Conservation (phyloP, 305 asterid species). For the Euphrasia arctica region DNA sequence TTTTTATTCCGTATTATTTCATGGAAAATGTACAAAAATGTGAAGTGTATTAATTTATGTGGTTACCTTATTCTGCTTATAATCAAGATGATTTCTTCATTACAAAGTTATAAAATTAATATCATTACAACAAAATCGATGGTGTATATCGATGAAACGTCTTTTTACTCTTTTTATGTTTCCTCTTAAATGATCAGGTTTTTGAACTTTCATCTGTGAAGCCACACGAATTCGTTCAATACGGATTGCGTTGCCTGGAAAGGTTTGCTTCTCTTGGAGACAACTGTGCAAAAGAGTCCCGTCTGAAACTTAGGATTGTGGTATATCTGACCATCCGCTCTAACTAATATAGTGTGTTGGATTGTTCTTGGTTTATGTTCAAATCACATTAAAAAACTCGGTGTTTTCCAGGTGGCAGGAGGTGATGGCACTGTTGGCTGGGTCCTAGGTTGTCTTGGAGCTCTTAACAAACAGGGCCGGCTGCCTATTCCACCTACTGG, state of each 20-base stretch:
- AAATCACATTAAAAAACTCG: slow-evolving; percentile 13
- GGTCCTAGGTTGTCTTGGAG: slow-evolving; percentile 98
- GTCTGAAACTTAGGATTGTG: slow-evolving; percentile 71
- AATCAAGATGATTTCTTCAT: no score
- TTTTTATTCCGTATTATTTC: no score
- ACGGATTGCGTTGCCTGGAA: slow-evolving; percentile 86
- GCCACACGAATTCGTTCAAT: slow-evolving; percentile 86
- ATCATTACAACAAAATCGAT: slow-evolving; percentile 11
- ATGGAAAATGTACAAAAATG: no score
- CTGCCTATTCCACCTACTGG: slow-evolving; percentile 88
- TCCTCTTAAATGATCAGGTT: slow-evolving; percentile 50
- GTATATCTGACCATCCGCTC: slow-evolving; percentile 20
- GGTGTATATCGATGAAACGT: slow-evolving; percentile 9
- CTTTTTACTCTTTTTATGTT: slow-evolving; percentile 13
- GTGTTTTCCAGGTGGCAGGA: slow-evolving; percentile 78
- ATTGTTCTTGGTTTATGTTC: slow-evolving; percentile 15
- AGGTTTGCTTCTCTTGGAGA: slow-evolving; percentile 77
- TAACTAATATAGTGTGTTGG: not conserved
- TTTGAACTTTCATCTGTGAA: slow-evolving; percentile 77
- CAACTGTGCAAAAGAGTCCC: slow-evolving; percentile 60
- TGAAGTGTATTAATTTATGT: no score
- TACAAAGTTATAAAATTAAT: no score
- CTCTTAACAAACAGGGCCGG: slow-evolving; percentile 55
- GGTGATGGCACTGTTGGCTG: slow-evolving; percentile 99
- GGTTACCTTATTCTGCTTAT: no score